phyloP scores from a whole-genome alignment of 2,329 filamentous ascomycete genomes.

The Thielaviopsis punctulata region DNA sequence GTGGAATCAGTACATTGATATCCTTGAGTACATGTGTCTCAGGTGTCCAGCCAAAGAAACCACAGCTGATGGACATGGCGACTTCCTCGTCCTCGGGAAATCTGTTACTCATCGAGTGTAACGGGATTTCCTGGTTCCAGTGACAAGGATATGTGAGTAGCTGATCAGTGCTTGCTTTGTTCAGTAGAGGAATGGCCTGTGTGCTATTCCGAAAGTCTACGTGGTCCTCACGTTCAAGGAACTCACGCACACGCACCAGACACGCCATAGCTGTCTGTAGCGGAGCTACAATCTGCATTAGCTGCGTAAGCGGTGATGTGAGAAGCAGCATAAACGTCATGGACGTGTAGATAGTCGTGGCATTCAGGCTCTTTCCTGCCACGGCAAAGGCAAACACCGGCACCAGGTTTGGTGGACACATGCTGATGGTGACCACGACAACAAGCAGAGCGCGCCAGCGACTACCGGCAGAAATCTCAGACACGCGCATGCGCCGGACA shows the following conservation, averaged over 20 bases:
- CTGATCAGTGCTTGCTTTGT: not conserved
- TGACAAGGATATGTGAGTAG: not conserved
- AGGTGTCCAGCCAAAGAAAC: conserved; percentile 16
- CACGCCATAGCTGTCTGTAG: conserved; percentile 12
- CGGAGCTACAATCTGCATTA: conserved; percentile 14
- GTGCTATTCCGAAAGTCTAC: conserved; percentile 7
- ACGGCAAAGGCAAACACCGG: conserved; percentile 19
- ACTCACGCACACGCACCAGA: conserved; percentile 11
- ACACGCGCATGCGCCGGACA: conserved; percentile 17
- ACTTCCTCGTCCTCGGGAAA: not conserved
- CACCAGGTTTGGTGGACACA: conserved; percentile 19
- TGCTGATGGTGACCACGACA: conserved; percentile 20
- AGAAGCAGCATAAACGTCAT: conserved; percentile 16
- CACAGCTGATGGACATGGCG: conserved; percentile 3
- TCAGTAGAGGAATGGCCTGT: not conserved
- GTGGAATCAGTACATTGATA: conserved; percentile 20
- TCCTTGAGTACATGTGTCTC: conserved; percentile 16
- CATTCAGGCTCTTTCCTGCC: conserved; percentile 18
- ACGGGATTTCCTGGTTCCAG: not conserved
- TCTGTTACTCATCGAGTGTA: not conserved
- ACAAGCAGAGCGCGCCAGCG: conserved; percentile 19
- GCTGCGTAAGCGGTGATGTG: conserved; percentile 12
- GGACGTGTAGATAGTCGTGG: conserved; percentile 22
- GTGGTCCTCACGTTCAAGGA: conserved; percentile 8
- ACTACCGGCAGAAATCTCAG: conserved; percentile 18